Evolutionary conservation across 1,284 basidiomycete genomes (phyloP).

Genomic region (Xerocomus nothofagi): DNA sequence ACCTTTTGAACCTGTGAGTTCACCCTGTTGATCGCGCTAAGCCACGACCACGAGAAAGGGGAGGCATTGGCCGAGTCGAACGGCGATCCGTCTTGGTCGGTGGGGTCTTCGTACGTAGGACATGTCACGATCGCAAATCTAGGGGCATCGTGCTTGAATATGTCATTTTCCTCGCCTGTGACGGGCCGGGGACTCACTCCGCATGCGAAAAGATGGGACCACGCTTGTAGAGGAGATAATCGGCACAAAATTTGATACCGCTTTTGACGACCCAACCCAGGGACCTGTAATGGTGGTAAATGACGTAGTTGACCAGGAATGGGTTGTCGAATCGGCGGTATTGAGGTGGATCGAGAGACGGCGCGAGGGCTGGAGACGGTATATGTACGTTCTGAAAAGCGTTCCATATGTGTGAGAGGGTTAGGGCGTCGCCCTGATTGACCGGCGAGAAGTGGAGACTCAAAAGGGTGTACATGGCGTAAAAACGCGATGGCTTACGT

Average conservation of each 20-base stretch:
- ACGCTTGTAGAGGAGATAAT: slow-evolving; percentile 91
- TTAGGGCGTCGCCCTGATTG: slow-evolving; percentile 50
- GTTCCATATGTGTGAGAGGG: slow-evolving; percentile 57
- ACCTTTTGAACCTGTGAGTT: slow-evolving; percentile 98
- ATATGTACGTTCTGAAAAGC: slow-evolving; percentile 51
- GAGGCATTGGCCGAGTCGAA: slow-evolving; percentile 63
- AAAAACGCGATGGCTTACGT: slow-evolving; percentile 44
- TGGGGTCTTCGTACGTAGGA: slow-evolving; percentile 84
- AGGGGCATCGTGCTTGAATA: slow-evolving; percentile 2
- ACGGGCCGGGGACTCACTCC: slow-evolving; percentile 58
- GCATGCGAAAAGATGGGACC: slow-evolving; percentile 97
- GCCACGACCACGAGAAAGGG: slow-evolving; percentile 92
- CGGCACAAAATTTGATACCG: slow-evolving; percentile 97
- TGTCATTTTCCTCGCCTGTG: neutral
- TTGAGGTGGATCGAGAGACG: slow-evolving; percentile 32
- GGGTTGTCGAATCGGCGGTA: slow-evolving; percentile 79
- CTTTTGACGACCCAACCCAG: slow-evolving; percentile 98
- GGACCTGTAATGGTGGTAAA: slow-evolving; percentile 94
- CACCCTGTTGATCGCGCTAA: slow-evolving; percentile 95
- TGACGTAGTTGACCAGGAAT: slow-evolving; percentile 87
- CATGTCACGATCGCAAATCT: slow-evolving; percentile 90
- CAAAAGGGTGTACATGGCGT: neutral
- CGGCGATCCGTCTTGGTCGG: slow-evolving; percentile 64
- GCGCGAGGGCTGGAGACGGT: slow-evolving; percentile 36
- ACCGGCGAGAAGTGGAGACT: slow-evolving; percentile 3